A percentile compares a stretch with the other conserved stretches of the same genome.
Conservation (phyloP, 306 rosid genomes). For the Sphenostylis stenocarpa region DNA sequence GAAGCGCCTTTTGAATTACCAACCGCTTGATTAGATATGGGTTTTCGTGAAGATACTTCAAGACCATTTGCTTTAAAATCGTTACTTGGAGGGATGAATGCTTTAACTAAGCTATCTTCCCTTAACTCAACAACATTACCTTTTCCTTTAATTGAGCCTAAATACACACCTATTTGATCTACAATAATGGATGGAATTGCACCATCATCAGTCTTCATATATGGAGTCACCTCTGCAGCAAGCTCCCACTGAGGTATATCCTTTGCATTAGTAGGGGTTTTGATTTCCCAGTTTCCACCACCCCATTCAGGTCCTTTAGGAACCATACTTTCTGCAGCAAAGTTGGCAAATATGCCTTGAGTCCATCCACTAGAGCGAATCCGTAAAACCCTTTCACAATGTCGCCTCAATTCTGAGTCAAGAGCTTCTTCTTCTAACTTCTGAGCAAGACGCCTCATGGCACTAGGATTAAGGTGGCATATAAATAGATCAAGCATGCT, state of each 20-base stretch:
- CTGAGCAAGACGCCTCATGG: slow-evolving; percentile 98
- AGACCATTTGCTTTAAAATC: slow-evolving; percentile 56
- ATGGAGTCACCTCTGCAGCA: slow-evolving; percentile 94
- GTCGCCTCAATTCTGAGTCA: slow-evolving; percentile 94
- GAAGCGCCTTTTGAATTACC: slow-evolving; percentile 53
- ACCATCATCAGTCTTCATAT: slow-evolving; percentile 95
- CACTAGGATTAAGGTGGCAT: slow-evolving; percentile 99
- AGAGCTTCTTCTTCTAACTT: slow-evolving; percentile 95
- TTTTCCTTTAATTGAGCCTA: slow-evolving; percentile 90
- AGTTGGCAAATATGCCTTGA: slow-evolving; percentile 97
- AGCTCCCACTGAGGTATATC: slow-evolving; percentile 97
- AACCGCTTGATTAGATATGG: slow-evolving; percentile 46
- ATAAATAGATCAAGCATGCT: slow-evolving; percentile 95
- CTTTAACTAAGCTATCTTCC: slow-evolving; percentile 84
- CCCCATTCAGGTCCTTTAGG: slow-evolving; percentile 99
- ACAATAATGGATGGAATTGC: slow-evolving; percentile 83
- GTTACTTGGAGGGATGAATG: slow-evolving; percentile 49
- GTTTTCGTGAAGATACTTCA: slow-evolving; percentile 46
- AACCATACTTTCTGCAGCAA: slow-evolving; percentile 99
- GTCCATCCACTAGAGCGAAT: slow-evolving; percentile 97
- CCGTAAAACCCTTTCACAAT: slow-evolving; percentile 94
- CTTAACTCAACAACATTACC: slow-evolving; percentile 92
- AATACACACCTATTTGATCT: slow-evolving; percentile 92
- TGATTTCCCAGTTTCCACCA: slow-evolving; percentile 99
- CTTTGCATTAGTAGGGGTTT: slow-evolving; percentile 85